phyloP scores from a whole-genome alignment of 805 yeast species.

The Grigorovia jiainica region DNA sequence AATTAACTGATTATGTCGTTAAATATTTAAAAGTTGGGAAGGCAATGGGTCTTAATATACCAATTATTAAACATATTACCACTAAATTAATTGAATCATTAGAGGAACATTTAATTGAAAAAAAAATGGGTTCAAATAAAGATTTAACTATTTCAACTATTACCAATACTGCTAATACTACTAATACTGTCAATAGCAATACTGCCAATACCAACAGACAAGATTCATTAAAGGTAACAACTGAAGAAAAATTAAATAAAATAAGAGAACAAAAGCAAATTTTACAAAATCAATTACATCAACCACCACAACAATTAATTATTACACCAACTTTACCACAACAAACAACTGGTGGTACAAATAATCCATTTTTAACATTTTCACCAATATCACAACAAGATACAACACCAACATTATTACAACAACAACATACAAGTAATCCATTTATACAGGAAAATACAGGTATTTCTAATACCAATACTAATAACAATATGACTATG shows the following conservation, averaged over 20 bases:
- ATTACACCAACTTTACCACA: conserved; percentile 24
- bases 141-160: not conserved
- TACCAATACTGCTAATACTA: not conserved
- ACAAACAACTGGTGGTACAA: conserved; percentile 15
- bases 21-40: conserved; percentile 86
- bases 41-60: conserved; percentile 82
- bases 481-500: conserved; percentile 12
- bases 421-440: conserved; percentile 14
- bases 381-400: conserved; percentile 16
- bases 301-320: conserved; percentile 18
- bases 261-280: conserved; percentile 25
- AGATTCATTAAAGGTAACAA: conserved; percentile 11
- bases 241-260: conserved; percentile 27
- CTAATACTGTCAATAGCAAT: not conserved
- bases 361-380: conserved; percentile 25
- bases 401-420: conserved; percentile 22
- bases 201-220: not conserved
- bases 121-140: not conserved
- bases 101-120: conserved; percentile 80
- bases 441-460: conserved; percentile 15
- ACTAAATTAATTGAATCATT: conserved; percentile 80
- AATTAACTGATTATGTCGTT: conserved; percentile 79
- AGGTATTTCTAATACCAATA: no score
- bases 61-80: conserved; percentile 95
- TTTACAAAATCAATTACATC: conserved; percentile 25